Evolutionary conservation across 2,329 filamentous ascomycete genomes (phyloP).

Genomic region (Setomelanomma holmii): DNA sequence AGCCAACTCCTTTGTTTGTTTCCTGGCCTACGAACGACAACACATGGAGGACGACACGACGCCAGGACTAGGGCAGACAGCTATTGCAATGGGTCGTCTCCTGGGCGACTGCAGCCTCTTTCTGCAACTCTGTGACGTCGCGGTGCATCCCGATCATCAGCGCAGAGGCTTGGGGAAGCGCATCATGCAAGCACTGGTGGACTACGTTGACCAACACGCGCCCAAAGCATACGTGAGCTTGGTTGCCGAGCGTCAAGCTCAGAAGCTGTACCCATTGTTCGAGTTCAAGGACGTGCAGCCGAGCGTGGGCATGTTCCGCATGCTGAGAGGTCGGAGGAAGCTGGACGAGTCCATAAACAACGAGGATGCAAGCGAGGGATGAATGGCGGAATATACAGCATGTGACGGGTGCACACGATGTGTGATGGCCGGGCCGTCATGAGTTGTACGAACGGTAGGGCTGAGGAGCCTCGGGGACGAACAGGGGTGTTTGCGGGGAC

Average conservation of each 20-base stretch:
- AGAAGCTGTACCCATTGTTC: conserved; percentile 55
- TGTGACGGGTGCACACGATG: too few species aligned
- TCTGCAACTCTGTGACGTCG: conserved; percentile 60
- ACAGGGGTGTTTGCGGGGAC: not conserved
- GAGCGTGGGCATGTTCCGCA: conserved; percentile 41
- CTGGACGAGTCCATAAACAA: not conserved
- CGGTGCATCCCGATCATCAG: conserved; percentile 58
- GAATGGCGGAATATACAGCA: not conserved
- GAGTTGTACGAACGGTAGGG: not conserved
- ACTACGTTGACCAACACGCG: conserved; percentile 51
- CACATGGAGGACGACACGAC: conserved; percentile 30
- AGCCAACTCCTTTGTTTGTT: conserved; percentile 32
- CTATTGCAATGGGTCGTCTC: conserved; percentile 60
- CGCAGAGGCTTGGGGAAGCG: conserved; percentile 56
- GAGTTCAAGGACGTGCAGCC: conserved; percentile 54
- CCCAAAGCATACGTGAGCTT: conserved; percentile 55
- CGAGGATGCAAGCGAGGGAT: not conserved
- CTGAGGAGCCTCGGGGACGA: not conserved
- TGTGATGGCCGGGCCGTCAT: too few species aligned
- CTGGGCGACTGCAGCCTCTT: conserved; percentile 62
- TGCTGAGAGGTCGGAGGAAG: conserved; percentile 22
- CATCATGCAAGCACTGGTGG: conserved; percentile 54
- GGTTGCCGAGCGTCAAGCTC: conserved; percentile 55
- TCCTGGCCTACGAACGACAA: conserved; percentile 33
- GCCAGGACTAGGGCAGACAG: conserved; percentile 21